phyloP scores from a whole-genome alignment of 257 asterid genomes.

The Capsicum pubescens region DNA sequence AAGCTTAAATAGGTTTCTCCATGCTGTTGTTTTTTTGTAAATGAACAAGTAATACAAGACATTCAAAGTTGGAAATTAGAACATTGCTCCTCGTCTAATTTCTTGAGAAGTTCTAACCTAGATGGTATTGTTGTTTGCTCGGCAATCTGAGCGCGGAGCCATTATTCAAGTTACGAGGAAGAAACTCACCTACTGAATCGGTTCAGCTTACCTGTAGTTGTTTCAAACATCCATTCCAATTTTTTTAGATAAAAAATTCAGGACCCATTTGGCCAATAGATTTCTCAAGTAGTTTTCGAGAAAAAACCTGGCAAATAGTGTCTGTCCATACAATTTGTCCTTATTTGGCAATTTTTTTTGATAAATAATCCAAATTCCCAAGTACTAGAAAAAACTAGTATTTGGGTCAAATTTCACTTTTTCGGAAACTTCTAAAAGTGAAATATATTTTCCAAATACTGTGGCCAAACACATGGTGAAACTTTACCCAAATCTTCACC shows the following conservation, averaged over 20 bases:
- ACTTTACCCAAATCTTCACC: too few species aligned
- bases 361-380: too few species aligned
- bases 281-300: too few species aligned
- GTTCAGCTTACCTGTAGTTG: neutral
- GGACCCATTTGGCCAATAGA: too few species aligned
- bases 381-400: too few species aligned
- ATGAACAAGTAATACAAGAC: conserved; percentile 2
- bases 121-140: conserved; percentile 22
- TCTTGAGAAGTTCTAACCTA: neutral
- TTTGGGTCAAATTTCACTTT: too few species aligned
- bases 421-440: too few species aligned
- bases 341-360: too few species aligned
- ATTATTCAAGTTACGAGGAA: neutral
- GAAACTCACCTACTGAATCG: neutral
- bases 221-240: neutral
- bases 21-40: neutral
- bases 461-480: too few species aligned
- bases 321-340: too few species aligned
- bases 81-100: neutral
- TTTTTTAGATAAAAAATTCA: neutral
- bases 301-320: too few species aligned
- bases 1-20: neutral
- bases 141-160: neutral
- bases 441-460: too few species aligned
- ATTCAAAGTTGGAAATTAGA: neutral